These are phyloP conservation scores for Bacterosira constricta DNA, from an alignment of 108 stramenopile species.

Conservation along the genomic window DNA sequence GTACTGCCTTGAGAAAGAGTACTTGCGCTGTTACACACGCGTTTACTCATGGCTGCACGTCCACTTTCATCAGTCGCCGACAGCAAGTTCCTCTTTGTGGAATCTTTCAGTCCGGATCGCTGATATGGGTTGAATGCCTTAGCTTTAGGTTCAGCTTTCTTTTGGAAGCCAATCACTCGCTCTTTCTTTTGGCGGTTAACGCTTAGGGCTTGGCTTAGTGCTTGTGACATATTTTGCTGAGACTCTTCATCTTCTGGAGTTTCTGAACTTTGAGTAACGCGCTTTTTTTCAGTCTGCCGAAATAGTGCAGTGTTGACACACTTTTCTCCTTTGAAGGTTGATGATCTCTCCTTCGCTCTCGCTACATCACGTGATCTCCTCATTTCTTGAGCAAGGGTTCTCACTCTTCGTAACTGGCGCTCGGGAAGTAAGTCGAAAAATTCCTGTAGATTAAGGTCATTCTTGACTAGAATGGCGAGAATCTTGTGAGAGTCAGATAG, in stretches of 20 bases:
- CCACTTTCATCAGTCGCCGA: not conserved
- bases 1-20: not conserved
- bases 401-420: conserved; percentile 26
- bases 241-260: conserved; percentile 20
- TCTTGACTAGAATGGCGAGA: conserved; percentile 12
- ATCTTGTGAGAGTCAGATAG: conserved; percentile 34
- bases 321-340: conserved; percentile 16
- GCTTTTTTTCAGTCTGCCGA: not conserved
- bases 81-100: conserved; percentile 18
- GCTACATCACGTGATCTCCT: conserved; percentile 13
- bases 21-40: not conserved
- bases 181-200: conserved; percentile 28
- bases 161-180: not conserved
- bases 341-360: conserved; percentile 22
- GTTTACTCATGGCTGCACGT: conserved; percentile 2
- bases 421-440: conserved; percentile 36
- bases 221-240: conserved; percentile 22
- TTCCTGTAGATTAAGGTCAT: conserved; percentile 7
- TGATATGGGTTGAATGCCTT: conserved; percentile 17
- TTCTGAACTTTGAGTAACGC: not conserved
- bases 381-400: conserved; percentile 26
- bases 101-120: conserved; percentile 17
- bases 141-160: not conserved
- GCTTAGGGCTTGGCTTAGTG: conserved; percentile 11
- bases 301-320: conserved; percentile 23